Conservation (phyloP, 2,329 filamentous ascomycete species). For the Pseudocercospora musae region DNA sequence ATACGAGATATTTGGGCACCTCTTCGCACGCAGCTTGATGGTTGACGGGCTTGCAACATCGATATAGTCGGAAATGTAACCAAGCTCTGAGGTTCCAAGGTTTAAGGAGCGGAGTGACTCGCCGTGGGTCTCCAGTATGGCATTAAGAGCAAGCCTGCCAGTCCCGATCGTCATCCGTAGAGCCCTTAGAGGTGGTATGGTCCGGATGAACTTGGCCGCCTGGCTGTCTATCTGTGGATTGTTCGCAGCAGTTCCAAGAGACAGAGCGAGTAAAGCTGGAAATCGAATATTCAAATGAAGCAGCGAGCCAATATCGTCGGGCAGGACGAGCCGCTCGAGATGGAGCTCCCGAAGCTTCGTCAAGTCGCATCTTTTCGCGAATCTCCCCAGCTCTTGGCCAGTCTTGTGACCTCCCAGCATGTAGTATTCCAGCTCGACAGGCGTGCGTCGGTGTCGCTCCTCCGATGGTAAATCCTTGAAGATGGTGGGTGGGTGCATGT, state of each 20-base stretch:
- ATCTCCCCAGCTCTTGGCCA: not conserved
- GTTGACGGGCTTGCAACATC: not conserved
- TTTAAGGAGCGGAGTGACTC: not conserved
- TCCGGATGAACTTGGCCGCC: not conserved
- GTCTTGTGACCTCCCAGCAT: not conserved
- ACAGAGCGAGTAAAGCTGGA: not conserved
- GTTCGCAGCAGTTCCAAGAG: not conserved
- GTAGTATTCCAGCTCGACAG: not conserved
- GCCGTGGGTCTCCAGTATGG: not conserved
- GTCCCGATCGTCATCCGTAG: not conserved
- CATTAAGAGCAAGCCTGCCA: not conserved
- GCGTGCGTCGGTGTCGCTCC: not conserved
- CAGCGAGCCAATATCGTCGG: not conserved
- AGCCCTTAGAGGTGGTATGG: not conserved
- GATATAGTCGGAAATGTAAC: not conserved
- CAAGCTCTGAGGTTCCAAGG: not conserved
- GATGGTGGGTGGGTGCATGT: not conserved
- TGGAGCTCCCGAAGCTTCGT: not conserved
- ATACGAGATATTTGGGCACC: not conserved
- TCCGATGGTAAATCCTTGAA: not conserved
- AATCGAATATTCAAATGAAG: not conserved
- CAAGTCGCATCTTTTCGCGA: not conserved
- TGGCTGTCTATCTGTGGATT: not conserved
- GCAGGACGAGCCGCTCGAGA: not conserved
- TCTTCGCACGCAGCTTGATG: not conserved